Evolutionary conservation across 108 stramenopile genomes (phyloP).

Genomic region (Bacterosira constricta): DNA sequence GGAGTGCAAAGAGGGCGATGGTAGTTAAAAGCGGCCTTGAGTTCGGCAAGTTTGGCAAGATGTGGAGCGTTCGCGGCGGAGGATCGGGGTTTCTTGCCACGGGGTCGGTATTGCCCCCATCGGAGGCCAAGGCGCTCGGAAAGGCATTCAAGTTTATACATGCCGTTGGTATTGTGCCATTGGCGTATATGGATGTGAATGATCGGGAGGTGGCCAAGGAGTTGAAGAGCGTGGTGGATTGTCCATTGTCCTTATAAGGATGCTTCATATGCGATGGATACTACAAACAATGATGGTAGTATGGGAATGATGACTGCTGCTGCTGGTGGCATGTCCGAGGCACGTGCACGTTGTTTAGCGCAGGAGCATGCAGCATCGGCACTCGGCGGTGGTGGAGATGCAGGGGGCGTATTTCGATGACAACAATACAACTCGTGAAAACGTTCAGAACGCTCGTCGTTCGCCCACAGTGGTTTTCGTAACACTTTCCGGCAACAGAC

Average conservation of each 20-base stretch:
- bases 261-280: slow-evolving; percentile 30
- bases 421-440: slow-evolving; percentile 48
- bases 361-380: slow-evolving; percentile 44
- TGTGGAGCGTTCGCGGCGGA: too few species aligned
- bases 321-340: slow-evolving; percentile 57
- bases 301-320: too few species aligned
- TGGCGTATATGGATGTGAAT: slow-evolving; percentile 45
- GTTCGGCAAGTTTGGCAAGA: too few species aligned
- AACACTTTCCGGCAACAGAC: too few species aligned
- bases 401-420: slow-evolving; percentile 51
- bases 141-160: slow-evolving; percentile 82
- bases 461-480: too few species aligned
- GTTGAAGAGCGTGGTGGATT: slow-evolving; percentile 45
- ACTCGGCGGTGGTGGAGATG: slow-evolving; percentile 24
- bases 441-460: too few species aligned
- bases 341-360: slow-evolving; percentile 57
- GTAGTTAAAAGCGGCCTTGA: too few species aligned
- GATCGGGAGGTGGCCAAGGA: slow-evolving; percentile 41
- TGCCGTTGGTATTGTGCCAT: slow-evolving; percentile 82
- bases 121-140: slow-evolving; percentile 42
- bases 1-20: too few species aligned
- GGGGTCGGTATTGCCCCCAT: slow-evolving; percentile 48
- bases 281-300: background rate
- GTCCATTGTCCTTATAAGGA: slow-evolving; percentile 77
- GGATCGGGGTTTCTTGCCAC: slow-evolving; percentile 81